phyloP scores from a whole-genome alignment of 106 monocot species.

The Dactylorhiza incarnata region DNA sequence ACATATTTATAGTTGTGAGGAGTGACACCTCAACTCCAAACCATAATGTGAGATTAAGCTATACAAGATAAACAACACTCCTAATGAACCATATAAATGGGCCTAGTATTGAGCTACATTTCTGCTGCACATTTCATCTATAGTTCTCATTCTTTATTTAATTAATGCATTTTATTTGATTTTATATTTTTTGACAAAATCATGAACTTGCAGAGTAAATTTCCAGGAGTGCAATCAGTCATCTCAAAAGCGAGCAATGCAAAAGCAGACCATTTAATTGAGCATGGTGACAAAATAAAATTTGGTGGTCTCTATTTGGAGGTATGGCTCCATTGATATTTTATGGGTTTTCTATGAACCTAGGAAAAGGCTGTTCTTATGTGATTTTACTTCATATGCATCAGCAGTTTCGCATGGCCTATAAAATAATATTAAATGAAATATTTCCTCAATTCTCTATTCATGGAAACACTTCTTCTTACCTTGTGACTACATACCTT shows the following conservation, averaged over 20 bases:
- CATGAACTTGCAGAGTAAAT: constrained; percentile 38
- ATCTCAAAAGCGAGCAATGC: constrained; percentile 72
- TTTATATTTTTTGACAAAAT: neutral
- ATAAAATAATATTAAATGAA: neutral
- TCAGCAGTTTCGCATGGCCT: neutral
- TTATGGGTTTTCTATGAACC: neutral
- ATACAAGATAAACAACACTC: too few species aligned
- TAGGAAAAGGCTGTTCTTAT: neutral
- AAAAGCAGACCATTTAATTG: constrained; percentile 72
- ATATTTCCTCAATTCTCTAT: neutral
- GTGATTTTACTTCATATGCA: neutral
- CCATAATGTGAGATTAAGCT: too few species aligned
- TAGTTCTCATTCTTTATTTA: neutral
- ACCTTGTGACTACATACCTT: neutral
- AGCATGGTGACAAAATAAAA: constrained; percentile 67
- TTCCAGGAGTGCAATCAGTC: constrained; percentile 76
- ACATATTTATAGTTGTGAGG: too few species aligned
- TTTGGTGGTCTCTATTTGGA: constrained; percentile 79
- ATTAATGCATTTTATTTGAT: constrained; percentile 1
- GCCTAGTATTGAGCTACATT: neutral
- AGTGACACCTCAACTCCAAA: too few species aligned
- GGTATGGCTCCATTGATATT: constrained; percentile 26
- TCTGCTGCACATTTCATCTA: too few species aligned
- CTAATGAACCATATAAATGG: too few species aligned
- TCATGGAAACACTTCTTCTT: neutral